Evolutionary conservation across 2,329 filamentous ascomycete genomes (phyloP), one percentile per base, ranked within the genome.

Genomic region (Neonectria ditissima): DNA sequence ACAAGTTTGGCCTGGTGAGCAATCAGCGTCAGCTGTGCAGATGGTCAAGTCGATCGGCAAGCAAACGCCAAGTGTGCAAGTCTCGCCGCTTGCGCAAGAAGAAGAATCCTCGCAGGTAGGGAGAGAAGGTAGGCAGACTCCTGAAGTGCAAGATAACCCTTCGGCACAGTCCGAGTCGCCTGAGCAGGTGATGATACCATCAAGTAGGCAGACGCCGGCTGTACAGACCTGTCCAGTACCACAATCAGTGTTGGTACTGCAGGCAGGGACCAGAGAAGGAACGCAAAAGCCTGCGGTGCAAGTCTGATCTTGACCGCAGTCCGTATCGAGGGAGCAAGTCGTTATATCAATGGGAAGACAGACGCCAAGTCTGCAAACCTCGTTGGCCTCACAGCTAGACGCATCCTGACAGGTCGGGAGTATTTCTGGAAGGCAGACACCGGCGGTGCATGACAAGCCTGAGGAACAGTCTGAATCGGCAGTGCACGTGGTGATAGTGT

Each of bases 211-310:
- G 16, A 61, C 44, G 30, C 50, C 50, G 7, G 20, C 26, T 1
- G 51, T 30, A 11, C 58, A 61, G 14, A 32, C 32, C 2, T 50
- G 28, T 3, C 58, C 52, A 8, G 18, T 14, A 14, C 11, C 9
- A 18, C 58, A 61, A 4, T 34, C 26, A 9, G 44, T 18, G 3
- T 13, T 24, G 8, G 30, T 6, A 9, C 39, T 18, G 28, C 56
- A 59, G n/a, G 39, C 28, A 2, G 10, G 37, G 44, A 47, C 5
- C 14, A 47, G 5, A 44, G 51, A 50, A 1, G 58, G 43, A 11
- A 60, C 22, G 20, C 58, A 60, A 3, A 55, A 6, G n/a, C 59
- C 59, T 5, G 28, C 58, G 4, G 32, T 50, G 10, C 58, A 60
- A n/a, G 51, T 43, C 32, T 60, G 32, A 18, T 22, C 26, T 8